A percentile compares a stretch with the other conserved stretches of the same genome.
Evolutionary conservation across 2,329 filamentous ascomycete genomes (phyloP).

Genomic region (Orbilia brochopaga): DNA sequence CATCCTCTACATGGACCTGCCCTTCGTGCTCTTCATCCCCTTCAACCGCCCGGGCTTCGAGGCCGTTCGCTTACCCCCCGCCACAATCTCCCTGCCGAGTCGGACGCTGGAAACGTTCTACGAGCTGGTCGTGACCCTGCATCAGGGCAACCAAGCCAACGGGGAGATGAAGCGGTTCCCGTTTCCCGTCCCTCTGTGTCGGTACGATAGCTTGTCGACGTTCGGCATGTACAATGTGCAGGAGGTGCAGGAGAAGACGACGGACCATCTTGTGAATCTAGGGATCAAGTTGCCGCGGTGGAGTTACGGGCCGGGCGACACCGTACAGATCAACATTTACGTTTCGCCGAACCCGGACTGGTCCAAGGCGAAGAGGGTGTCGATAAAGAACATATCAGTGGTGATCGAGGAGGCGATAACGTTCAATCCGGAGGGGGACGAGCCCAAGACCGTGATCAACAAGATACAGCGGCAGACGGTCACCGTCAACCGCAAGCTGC

Average conservation of each 20-base stretch:
- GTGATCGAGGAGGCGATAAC: conserved; percentile 96
- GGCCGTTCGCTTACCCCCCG: conserved; percentile 87
- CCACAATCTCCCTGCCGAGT: conserved; percentile 85
- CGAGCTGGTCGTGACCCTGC: conserved; percentile 92
- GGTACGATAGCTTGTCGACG: conserved; percentile 95
- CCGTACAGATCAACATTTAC: conserved; percentile 94
- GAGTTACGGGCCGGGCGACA: conserved; percentile 95
- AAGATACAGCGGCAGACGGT: conserved; percentile 84
- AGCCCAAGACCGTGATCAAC: conserved; percentile 88
- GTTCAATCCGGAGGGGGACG: conserved; percentile 97
- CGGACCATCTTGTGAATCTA: conserved; percentile 88
- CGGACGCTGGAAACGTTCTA: conserved; percentile 97
- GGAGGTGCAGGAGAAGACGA: conserved; percentile 81
- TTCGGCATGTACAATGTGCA: conserved; percentile 99
- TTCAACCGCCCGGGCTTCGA: conserved; percentile 91
- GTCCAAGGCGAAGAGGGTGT: conserved; percentile 88
- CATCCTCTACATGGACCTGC: conserved; percentile 93
- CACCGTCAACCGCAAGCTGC: conserved; percentile 79
- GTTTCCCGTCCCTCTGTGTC: conserved; percentile 86
- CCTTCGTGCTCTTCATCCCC: conserved; percentile 96
- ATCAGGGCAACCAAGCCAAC: conserved; percentile 75
- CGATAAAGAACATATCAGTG: conserved; percentile 91
- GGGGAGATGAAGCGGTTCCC: conserved; percentile 85
- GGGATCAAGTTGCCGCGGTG: conserved; percentile 91
- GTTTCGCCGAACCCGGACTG: conserved; percentile 90